phyloP scores from a whole-genome alignment of 306 rosid species.

The Prunus mume region DNA sequence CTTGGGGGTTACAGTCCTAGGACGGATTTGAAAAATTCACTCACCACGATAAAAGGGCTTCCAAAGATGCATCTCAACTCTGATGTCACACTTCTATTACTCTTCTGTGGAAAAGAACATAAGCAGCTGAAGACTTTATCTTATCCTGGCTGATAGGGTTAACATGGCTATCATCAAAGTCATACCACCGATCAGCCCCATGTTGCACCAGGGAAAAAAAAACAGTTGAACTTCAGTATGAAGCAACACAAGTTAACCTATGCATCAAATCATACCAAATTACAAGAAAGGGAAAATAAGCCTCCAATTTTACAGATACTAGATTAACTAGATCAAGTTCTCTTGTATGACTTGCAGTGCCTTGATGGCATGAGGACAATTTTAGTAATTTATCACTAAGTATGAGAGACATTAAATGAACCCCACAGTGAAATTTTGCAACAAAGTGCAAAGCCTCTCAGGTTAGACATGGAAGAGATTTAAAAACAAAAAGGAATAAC shows the following conservation, averaged over 20 bases:
- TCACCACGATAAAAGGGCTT: constrained; percentile 24
- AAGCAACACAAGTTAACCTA: constrained; percentile 10
- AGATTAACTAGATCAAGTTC: neutral
- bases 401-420: too few species aligned
- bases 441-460: too few species aligned
- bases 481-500: too few species aligned
- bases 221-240: constrained; percentile 18
- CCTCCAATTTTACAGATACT: neutral
- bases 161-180: constrained; percentile 90
- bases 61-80: constrained; percentile 32
- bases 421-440: too few species aligned
- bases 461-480: too few species aligned
- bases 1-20: constrained; percentile 34
- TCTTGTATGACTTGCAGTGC: neutral
- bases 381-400: too few species aligned
- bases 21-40: constrained; percentile 34
- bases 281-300: constrained; percentile 7
- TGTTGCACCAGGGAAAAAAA: constrained; percentile 50
- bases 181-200: constrained; percentile 92
- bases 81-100: constrained; percentile 42
- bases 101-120: constrained; percentile 96
- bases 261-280: neutral
- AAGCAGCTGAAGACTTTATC: constrained; percentile 94
- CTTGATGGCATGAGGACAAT: too few species aligned
- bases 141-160: constrained; percentile 75